These are phyloP conservation scores for Mallotus nudiflorus DNA, from an alignment of 345 rosid species.

Conservation along the genomic window DNA sequence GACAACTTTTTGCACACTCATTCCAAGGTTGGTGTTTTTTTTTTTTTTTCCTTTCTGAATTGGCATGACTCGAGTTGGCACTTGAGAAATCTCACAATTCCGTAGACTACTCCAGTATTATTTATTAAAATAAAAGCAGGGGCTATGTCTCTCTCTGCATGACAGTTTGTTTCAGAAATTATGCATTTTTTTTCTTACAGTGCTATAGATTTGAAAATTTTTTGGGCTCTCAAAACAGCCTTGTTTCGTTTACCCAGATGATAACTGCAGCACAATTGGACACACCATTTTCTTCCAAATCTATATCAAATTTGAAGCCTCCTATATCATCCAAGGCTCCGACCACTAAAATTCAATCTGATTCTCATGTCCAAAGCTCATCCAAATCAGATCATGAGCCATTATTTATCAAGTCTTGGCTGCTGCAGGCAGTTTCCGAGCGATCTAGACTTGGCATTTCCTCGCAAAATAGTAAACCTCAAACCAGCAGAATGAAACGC, in stretches of 20 bases:
- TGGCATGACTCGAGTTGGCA: too few relatives aligned
- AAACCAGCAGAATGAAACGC: not conserved
- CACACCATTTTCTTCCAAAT: too few relatives aligned
- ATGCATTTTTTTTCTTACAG: not conserved
- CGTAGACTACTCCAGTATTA: too few relatives aligned
- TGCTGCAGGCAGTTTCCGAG: not conserved
- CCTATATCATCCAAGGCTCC: not conserved
- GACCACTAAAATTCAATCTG: not conserved
- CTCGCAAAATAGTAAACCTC: not conserved
- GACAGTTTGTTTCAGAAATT: not conserved
- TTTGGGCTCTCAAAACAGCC: too few relatives aligned
- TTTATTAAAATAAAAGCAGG: too few relatives aligned
- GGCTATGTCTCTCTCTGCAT: not conserved
- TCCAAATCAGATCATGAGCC: not conserved
- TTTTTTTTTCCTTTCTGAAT: not conserved
- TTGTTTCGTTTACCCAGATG: not conserved
- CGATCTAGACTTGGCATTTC: not conserved
- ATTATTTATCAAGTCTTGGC: not conserved
- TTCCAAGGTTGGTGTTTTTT: not conserved
- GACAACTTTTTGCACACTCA: not conserved
- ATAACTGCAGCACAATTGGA: not conserved
- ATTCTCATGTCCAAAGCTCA: not conserved
- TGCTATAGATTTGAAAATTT: not conserved
- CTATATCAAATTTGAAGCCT: too few relatives aligned
- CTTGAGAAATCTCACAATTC: too few relatives aligned